phyloP scores from a whole-genome alignment of 192 early-diverging fungal genomes.

The Rhizoclosmatium globosum region DNA sequence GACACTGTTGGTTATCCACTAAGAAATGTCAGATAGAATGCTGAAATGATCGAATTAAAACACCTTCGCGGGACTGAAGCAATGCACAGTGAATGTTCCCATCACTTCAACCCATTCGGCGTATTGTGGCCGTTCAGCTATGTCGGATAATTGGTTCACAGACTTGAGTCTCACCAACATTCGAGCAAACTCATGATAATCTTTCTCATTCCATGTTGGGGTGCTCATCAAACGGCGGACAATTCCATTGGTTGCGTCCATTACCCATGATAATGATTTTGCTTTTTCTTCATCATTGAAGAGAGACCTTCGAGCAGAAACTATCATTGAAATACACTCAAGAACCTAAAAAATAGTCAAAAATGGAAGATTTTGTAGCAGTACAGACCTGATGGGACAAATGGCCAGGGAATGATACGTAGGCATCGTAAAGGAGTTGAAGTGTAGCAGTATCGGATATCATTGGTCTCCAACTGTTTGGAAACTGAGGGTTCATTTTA shows the following conservation, averaged over 20 bases:
- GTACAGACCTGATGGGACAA: constrained; percentile 52
- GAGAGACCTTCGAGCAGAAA: constrained; percentile 84
- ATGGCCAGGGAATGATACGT: constrained; percentile 66
- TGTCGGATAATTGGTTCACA: constrained; percentile 81
- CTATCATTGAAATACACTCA: constrained; percentile 81
- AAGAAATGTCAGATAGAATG: not conserved
- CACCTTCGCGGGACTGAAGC: constrained; percentile 69
- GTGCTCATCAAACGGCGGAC: constrained; percentile 67
- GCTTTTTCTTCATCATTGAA: constrained; percentile 81
- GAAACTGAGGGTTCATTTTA: constrained; percentile 60
- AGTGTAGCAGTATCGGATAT: constrained; percentile 78
- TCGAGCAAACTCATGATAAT: constrained; percentile 86
- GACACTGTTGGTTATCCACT: constrained; percentile 67
- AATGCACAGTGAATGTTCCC: constrained; percentile 70
- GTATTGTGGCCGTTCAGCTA: constrained; percentile 77
- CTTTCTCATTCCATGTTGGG: constrained; percentile 67
- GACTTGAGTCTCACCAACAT: constrained; percentile 83
- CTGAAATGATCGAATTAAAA: not conserved
- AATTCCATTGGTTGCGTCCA: constrained; percentile 75
- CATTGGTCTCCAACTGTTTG: constrained; percentile 79
- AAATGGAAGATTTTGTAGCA: not conserved
- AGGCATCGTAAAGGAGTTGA: constrained; percentile 75
- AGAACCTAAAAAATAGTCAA: constrained; percentile 57
- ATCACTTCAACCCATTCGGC: constrained; percentile 70
- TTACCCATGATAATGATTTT: constrained; percentile 72